Percentiles rank a stretch among this genome's conserved stretches.
Evolutionary conservation across 805 yeast species (phyloP).

Genomic region (Clavispora fructus): DNA sequence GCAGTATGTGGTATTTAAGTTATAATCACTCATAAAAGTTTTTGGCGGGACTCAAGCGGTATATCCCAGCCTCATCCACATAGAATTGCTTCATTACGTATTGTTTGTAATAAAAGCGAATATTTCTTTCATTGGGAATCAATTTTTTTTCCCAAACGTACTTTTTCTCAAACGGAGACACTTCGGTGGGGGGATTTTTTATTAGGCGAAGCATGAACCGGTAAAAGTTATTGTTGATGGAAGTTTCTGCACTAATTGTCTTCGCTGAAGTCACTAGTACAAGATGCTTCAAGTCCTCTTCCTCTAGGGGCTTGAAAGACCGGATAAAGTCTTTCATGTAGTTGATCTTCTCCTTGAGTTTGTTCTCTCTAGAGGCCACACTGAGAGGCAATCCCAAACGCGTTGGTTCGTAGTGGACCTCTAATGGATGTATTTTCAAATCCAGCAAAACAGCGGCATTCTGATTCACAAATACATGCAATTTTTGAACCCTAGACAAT

Average conservation of each 20-base stretch:
- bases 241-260: not conserved
- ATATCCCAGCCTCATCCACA: constrained; percentile 14
- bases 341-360: constrained; percentile 21
- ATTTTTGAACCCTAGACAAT: constrained; percentile 8
- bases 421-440: constrained; percentile 25
- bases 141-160: constrained; percentile 20
- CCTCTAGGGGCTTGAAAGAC: constrained; percentile 18
- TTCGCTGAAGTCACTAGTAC: constrained; percentile 10
- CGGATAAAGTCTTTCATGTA: constrained; percentile 17
- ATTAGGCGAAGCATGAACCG: constrained; percentile 18
- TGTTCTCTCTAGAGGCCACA: constrained; percentile 21
- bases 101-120: constrained; percentile 21
- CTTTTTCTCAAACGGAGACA: constrained; percentile 16
- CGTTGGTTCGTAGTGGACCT: constrained; percentile 26
- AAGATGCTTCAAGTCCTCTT: constrained; percentile 14
- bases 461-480: constrained; percentile 18
- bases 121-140: constrained; percentile 26
- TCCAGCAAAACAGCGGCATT: constrained; percentile 18
- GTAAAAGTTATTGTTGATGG: constrained; percentile 21
- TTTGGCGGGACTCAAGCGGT: constrained; percentile 20
- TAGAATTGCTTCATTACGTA: constrained; percentile 29
- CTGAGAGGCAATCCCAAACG: constrained; percentile 29
- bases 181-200: constrained; percentile 15
- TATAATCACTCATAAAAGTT: constrained; percentile 27
- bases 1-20: constrained; percentile 37